Evolutionary conservation across 2,329 filamentous ascomycete genomes (phyloP), one percentile per base, ranked within the genome.

Genomic region (Paecilomyces formosus): DNA sequence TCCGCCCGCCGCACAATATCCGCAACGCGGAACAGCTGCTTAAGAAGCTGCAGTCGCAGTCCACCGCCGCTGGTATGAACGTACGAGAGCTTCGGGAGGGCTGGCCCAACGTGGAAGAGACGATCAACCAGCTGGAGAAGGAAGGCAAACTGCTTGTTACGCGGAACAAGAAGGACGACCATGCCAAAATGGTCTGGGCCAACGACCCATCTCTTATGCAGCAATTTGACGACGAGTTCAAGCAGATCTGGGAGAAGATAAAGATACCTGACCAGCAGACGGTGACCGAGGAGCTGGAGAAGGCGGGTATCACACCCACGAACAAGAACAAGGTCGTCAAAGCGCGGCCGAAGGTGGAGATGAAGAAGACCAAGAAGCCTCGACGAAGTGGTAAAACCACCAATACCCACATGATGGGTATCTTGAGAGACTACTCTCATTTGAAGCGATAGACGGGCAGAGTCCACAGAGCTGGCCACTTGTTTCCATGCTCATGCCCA

Each of bases 31-130:
- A 88, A 45, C 86, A 92, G 66, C 83, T 99, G 57, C 85, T 96
- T 57, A 84, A 83, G 57, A 88, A 90, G 70, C 83, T 99, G 31
- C 92, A 96, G 75, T 81, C 82, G 57, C 92, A 92, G 75, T 85
- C 85, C 56, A 92, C 92, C 60, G 89, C 90, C 1, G 86, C 88
- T 63, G 91, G 90, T 12, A 84, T 97, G 57, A 82, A 82, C 39
- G 90, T 97, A 62, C 92, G 91, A 72, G 92, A 97, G 67, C 83
- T 99, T 61, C 96, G 96, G 76, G 94, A 99, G 72, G 94, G 94
- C 62, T 99, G 94, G 94, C 86, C 88, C 24, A 87, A 88, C 66
- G 95, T 91, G 68, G 86, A 92, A 61, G 84, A 88, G 21, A 84
- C 88, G 9, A 88, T 99, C 71, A 84, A 88, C 62, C 81, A 84